Conservation (phyloP, 2,329 filamentous ascomycete species). For the Fusarium staphyleae region DNA sequence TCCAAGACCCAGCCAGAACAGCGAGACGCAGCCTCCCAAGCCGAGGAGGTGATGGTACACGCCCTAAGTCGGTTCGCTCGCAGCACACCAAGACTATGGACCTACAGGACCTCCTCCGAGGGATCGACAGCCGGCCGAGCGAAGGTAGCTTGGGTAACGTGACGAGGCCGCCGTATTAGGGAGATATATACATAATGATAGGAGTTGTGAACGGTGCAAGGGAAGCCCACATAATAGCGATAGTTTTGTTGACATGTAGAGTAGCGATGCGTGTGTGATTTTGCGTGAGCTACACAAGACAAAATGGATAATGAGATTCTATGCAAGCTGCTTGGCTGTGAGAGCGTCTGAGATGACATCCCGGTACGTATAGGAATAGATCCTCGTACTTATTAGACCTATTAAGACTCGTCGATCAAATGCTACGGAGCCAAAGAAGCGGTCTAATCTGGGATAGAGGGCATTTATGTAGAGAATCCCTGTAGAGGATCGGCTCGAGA, state of each 20-base stretch:
- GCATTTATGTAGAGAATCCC: constrained; percentile 1
- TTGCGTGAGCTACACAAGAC: constrained; percentile 16
- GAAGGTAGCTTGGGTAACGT: constrained; percentile 56
- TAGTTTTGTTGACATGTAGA: constrained; percentile 22
- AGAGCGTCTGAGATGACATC: not conserved
- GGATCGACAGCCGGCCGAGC: constrained; percentile 57
- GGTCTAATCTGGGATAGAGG: constrained; percentile 1
- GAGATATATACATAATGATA: constrained; percentile 7
- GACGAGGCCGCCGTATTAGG: constrained; percentile 58
- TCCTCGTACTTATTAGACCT: not conserved
- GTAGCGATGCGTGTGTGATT: constrained; percentile 28
- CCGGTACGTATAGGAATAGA: not conserved
- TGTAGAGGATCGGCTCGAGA: constrained; percentile 1
- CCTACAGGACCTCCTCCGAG: constrained; percentile 57
- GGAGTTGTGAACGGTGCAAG: constrained; percentile 13
- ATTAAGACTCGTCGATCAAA: not conserved
- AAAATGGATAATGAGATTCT: constrained; percentile 17
- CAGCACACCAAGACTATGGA: constrained; percentile 51
- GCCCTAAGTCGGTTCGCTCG: constrained; percentile 46
- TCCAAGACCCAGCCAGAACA: constrained; percentile 49
- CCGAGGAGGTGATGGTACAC: constrained; percentile 50
- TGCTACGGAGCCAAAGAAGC: not conserved
- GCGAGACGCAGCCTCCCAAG: constrained; percentile 51
- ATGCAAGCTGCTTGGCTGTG: not conserved
- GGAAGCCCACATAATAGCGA: constrained; percentile 25